Conservation (phyloP, 2,329 filamentous ascomycete genomes). For the Raffaelea arxii region DNA sequence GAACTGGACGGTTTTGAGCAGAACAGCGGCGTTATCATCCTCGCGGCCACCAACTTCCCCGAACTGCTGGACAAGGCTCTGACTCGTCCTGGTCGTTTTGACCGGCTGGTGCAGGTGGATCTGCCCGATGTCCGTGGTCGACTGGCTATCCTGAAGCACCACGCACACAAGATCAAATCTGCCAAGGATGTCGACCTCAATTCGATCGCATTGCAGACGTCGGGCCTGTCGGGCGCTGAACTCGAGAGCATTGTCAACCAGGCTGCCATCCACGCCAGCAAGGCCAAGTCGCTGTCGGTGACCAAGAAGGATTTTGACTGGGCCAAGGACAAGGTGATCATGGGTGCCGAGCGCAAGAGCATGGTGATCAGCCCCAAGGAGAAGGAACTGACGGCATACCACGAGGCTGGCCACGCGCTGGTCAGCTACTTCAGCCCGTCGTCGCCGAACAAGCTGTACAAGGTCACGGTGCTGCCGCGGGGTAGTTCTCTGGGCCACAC, state of each 20-base stretch:
- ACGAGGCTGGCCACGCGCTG: slow-evolving; percentile 92
- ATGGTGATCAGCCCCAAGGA: slow-evolving; percentile 89
- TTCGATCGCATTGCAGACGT: slow-evolving; percentile 75
- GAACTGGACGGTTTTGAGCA: slow-evolving; percentile 90
- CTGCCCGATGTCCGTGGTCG: slow-evolving; percentile 90
- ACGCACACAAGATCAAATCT: slow-evolving; percentile 83
- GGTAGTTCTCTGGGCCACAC: slow-evolving; percentile 82
- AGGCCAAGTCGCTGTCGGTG: slow-evolving; percentile 68
- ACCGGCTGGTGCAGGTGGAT: slow-evolving; percentile 80
- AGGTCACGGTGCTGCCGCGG: slow-evolving; percentile 92
- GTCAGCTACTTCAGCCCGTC: slow-evolving; percentile 73
- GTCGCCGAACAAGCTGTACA: slow-evolving; percentile 73
- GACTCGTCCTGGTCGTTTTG: slow-evolving; percentile 88
- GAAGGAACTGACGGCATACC: slow-evolving; percentile 93
- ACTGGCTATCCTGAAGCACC: slow-evolving; percentile 85
- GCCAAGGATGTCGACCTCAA: slow-evolving; percentile 72
- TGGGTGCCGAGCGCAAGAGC: slow-evolving; percentile 87
- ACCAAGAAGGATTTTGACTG: slow-evolving; percentile 79
- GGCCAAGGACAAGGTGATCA: slow-evolving; percentile 96
- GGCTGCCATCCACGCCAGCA: slow-evolving; percentile 88
- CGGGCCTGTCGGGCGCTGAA: slow-evolving; percentile 90
- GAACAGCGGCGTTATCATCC: slow-evolving; percentile 87
- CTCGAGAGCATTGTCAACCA: slow-evolving; percentile 96
- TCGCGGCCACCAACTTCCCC: slow-evolving; percentile 93
- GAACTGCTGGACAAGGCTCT: slow-evolving; percentile 90